phyloP scores from a whole-genome alignment of 257 asterid genomes.

The Apocynum venetum region DNA sequence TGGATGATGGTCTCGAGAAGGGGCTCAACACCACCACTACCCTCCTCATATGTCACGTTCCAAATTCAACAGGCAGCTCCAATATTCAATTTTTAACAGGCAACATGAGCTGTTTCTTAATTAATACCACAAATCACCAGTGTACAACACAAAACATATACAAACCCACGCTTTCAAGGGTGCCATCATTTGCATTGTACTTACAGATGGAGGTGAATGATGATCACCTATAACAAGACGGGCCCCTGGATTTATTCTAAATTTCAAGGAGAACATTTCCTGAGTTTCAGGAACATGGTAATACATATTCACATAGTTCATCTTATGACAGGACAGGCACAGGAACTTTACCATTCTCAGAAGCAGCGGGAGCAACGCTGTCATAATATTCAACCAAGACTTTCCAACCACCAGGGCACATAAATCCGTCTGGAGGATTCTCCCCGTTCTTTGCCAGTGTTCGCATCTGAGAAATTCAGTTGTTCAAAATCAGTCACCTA shows the following conservation, averaged over 20 bases:
- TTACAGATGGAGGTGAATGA: constrained; percentile 6
- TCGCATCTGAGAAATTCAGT: constrained; percentile 58
- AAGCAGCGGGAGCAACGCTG: constrained; percentile 40
- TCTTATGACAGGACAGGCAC: constrained; percentile 43
- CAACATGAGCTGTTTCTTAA: neutral
- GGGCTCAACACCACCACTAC: too few species aligned
- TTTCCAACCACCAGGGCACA: constrained; percentile 98
- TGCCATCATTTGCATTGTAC: constrained; percentile 1
- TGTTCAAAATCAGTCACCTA: neutral
- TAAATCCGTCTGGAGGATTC: constrained; percentile 88
- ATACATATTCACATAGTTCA: constrained; percentile 9
- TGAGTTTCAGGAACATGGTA: constrained; percentile 1
- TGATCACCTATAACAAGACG: constrained; percentile 5
- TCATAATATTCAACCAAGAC: constrained; percentile 89
- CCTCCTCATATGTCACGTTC: neutral
- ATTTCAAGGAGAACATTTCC: neutral
- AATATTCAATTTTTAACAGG: neutral
- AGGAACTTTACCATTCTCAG: constrained; percentile 50
- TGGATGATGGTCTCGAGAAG: too few species aligned
- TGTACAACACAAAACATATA: neutral
- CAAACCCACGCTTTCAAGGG: constrained; percentile 3
- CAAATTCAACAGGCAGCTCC: neutral
- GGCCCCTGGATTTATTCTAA: constrained; percentile 14
- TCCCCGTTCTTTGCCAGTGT: constrained; percentile 78
- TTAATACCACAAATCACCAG: neutral